A percentile compares a stretch with the other conserved stretches of the same genome.
Conservation (phyloP, 2,329 filamentous ascomycete species). For the Calycina herbarum region DNA sequence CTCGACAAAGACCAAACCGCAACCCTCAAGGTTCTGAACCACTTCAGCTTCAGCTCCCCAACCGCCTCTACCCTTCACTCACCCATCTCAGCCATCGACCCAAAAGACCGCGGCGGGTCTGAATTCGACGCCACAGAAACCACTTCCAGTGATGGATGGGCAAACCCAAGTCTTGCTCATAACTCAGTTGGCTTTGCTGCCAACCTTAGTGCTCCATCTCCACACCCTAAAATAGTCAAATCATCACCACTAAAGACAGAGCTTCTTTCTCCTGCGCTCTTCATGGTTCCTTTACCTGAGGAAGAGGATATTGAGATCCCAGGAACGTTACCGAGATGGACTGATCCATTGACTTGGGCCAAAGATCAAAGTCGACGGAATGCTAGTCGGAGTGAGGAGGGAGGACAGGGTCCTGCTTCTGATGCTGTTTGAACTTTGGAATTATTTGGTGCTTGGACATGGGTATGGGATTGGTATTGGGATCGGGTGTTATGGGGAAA, state of each 20-base stretch:
- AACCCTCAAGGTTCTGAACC: background rate
- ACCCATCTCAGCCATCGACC: background rate
- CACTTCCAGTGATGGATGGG: background rate
- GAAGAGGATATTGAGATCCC: background rate
- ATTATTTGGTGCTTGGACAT: background rate
- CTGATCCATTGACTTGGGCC: constrained; percentile 11
- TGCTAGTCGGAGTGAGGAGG: background rate
- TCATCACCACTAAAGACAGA: background rate
- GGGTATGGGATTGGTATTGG: background rate
- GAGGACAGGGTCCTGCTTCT: background rate
- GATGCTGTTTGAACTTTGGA: background rate
- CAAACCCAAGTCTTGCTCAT: background rate
- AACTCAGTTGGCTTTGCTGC: constrained; percentile 2
- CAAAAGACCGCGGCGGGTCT: background rate
- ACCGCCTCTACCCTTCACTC: background rate
- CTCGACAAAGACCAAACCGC: background rate
- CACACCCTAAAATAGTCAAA: background rate
- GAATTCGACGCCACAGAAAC: background rate
- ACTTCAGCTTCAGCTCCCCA: background rate
- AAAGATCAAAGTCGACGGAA: constrained; percentile 14
- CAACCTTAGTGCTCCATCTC: background rate
- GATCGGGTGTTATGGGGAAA: no score
- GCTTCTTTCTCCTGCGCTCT: background rate
- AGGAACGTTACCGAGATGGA: constrained; percentile 6
- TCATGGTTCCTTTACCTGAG: background rate